Evolutionary conservation across 2,329 filamentous ascomycete species (phyloP).

Genomic region (Microdochium paspali): DNA sequence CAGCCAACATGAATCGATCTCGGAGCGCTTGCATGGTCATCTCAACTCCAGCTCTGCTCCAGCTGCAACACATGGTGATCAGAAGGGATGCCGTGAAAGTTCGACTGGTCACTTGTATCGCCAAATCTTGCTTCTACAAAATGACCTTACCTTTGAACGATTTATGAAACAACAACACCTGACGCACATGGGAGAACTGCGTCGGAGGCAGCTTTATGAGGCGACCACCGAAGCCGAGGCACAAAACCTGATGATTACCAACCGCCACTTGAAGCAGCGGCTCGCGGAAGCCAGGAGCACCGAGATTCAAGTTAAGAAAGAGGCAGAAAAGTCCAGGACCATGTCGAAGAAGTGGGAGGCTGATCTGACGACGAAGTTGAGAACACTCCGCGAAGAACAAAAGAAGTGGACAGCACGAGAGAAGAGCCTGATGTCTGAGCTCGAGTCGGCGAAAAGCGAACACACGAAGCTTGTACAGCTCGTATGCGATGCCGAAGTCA

Average conservation of each 20-base stretch:
- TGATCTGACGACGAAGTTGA: slow-evolving; percentile 58
- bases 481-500: slow-evolving; percentile 59
- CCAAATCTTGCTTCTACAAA: slow-evolving; percentile 66
- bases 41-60: slow-evolving; percentile 3
- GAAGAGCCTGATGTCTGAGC: slow-evolving; percentile 44
- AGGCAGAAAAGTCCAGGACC: slow-evolving; percentile 61
- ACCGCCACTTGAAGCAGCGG: slow-evolving; percentile 62
- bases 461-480: slow-evolving; percentile 55
- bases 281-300: slow-evolving; percentile 64
- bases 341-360: slow-evolving; percentile 72
- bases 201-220: slow-evolving; percentile 64
- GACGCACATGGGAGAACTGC: slow-evolving; percentile 69
- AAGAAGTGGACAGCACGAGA: slow-evolving; percentile 53
- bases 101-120: slow-evolving; percentile 49
- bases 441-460: slow-evolving; percentile 49
- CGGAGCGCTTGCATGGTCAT: slow-evolving; percentile 20
- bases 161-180: slow-evolving; percentile 80
- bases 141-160: slow-evolving; percentile 74
- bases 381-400: slow-evolving; percentile 58
- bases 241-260: slow-evolving; percentile 69
- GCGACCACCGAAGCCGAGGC: slow-evolving; percentile 74
- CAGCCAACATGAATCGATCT: slow-evolving; percentile 36
- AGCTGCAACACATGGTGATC: slow-evolving; percentile 18
- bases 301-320: slow-evolving; percentile 61
- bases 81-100: slow-evolving; percentile 23